Base-by-base conservation (phyloP, 805 yeast genomes). In the Clavispora asparagi region DNA sequence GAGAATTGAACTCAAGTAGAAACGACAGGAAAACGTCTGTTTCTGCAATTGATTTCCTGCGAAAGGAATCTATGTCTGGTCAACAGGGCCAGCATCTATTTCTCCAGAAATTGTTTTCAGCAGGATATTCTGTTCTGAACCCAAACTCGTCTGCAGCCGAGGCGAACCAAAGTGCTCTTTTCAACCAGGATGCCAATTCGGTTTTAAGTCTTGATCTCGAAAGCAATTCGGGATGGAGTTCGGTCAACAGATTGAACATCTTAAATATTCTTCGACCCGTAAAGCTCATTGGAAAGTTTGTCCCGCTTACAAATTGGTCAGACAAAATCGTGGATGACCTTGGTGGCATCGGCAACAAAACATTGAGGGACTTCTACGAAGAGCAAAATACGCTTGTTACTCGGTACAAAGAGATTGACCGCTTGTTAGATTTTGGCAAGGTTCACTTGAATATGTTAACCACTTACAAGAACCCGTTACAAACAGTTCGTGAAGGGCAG, bases 391-490 rank as follows among this genome's bases (percentile, higher is more conserved):
- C 71, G 37, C 59, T 81, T 43, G 78, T 85, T 43, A 77, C 73
- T 23, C 68, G 78, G 44, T 83, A 77, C 55, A 61, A 62, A 32
- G 84, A 78, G 47, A 79, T 86, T 25, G 95, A 86, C 59, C 67
- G 70, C 42, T 67, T 85, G 43, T 68, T 86, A 40, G 94, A 85
- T 57, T 78, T 87, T 4, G 90, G 90, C 1, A 61, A 63, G 40
- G 74, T 86, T 47, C 86, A 82, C 52, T 73, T 75, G 48, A 70
- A 76, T 39, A 82, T 86, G 82, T 71, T 87, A 43, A 70, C 77
- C 40, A 80, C 77, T 42, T 85, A 86, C 55, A 80, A 54, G 2
- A 36, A 44, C 14, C 39, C 46, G 9, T n/a, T 30, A 9, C 38
- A 19, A 17, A 14, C 14, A n/a, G 23, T 32, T 2, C 28, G 16